These are phyloP conservation scores for Lactifluus echinatus DNA, from an alignment of 768 basidiomycete species.

Conservation along the genomic window DNA sequence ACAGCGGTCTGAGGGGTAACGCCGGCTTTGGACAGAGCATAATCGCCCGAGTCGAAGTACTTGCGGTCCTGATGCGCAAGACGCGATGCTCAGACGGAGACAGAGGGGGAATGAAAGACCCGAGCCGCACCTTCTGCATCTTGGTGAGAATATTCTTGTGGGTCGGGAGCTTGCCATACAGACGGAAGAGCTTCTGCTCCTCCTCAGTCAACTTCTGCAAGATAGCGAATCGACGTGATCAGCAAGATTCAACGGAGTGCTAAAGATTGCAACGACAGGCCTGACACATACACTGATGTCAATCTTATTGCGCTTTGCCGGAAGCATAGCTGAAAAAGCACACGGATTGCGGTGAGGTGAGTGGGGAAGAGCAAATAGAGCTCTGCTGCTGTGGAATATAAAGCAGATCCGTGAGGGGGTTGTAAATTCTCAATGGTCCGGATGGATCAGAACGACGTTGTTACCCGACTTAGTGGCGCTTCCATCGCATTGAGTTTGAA, in stretches of 20 bases:
- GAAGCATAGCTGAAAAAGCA: slow-evolving; percentile 45
- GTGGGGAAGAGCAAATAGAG: slow-evolving; percentile 22
- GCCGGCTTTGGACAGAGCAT: slow-evolving; percentile 93
- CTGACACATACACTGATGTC: slow-evolving; percentile 73
- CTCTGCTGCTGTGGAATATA: slow-evolving; percentile 13
- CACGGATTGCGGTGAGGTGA: slow-evolving; percentile 10
- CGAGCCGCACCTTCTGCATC: slow-evolving; percentile 78
- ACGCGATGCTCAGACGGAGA: slow-evolving; percentile 9
- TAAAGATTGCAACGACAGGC: not conserved
- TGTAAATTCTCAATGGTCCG: not conserved
- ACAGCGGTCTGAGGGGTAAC: slow-evolving; percentile 80
- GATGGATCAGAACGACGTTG: slow-evolving; percentile 6
- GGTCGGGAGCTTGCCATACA: slow-evolving; percentile 90
- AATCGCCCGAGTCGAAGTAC: slow-evolving; percentile 99
- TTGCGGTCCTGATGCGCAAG: slow-evolving; percentile 72
- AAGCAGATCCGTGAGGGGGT: slow-evolving; percentile 1
- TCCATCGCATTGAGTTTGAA: slow-evolving; percentile 1
- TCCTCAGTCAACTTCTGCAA: slow-evolving; percentile 71
- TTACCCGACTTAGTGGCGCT: not conserved
- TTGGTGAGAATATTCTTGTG: slow-evolving; percentile 91
- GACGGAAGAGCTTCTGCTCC: slow-evolving; percentile 88
- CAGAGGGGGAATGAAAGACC: slow-evolving; percentile 6
- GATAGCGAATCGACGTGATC: not conserved
- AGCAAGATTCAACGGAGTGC: not conserved
- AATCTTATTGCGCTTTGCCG: slow-evolving; percentile 81